phyloP scores from a whole-genome alignment of 257 asterid genomes.

The Petunia secreta region DNA sequence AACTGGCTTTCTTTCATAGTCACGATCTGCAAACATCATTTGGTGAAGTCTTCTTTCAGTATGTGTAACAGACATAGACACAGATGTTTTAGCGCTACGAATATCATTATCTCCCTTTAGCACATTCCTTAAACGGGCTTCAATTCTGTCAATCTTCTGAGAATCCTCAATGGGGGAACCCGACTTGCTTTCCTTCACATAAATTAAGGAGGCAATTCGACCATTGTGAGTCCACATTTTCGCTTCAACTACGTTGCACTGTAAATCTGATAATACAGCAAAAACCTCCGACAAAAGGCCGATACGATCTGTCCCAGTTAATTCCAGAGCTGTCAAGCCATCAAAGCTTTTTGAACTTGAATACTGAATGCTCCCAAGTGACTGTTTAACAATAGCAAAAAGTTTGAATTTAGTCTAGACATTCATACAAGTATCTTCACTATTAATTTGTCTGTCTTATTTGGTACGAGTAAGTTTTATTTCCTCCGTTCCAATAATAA shows the following conservation, averaged over 20 bases:
- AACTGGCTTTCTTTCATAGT: constrained; percentile 64
- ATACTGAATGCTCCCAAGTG: constrained; percentile 71
- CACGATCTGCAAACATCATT: constrained; percentile 94
- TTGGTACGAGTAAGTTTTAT: too few species aligned
- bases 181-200: constrained; percentile 66
- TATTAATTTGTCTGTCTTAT: too few species aligned
- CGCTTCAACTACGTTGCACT: constrained; percentile 78
- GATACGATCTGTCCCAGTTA: constrained; percentile 88
- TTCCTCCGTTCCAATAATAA: too few species aligned
- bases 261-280: constrained; percentile 71
- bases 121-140: constrained; percentile 68
- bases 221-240: constrained; percentile 98
- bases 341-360: constrained; percentile 57
- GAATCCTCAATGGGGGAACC: constrained; percentile 73
- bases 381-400: constrained; percentile 45
- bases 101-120: constrained; percentile 84
- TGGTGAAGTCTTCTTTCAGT: constrained; percentile 98
- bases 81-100: constrained; percentile 69
- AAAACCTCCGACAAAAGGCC: constrained; percentile 90
- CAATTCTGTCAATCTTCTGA: constrained; percentile 53
- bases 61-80: constrained; percentile 68
- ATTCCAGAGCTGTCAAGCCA: constrained; percentile 76
- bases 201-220: constrained; percentile 73
- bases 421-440: not conserved
- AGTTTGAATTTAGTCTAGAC: not conserved